Percentiles rank a stretch among this genome's conserved stretches.
Evolutionary conservation across 148 eudicot genomes (phyloP).

Genomic region (Vaccinium corymbosum): DNA sequence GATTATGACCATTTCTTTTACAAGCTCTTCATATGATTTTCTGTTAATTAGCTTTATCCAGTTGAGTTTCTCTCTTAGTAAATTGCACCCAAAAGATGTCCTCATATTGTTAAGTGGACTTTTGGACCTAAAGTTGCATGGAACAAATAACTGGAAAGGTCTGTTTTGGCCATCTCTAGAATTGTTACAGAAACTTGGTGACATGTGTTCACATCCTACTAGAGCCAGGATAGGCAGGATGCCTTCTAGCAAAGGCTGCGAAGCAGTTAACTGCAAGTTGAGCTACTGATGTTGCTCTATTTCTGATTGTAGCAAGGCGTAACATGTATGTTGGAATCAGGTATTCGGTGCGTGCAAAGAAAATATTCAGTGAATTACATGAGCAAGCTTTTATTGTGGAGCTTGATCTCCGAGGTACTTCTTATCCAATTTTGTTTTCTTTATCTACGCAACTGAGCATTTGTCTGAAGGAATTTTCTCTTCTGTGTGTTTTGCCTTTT

Average conservation of each 20-base stretch:
- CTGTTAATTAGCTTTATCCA: background rate
- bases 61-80: background rate
- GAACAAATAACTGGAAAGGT: background rate
- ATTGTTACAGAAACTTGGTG: background rate
- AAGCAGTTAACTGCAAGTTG: background rate
- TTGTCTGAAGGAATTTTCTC: background rate
- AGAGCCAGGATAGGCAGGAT: background rate
- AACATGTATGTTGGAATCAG: slow-evolving; percentile 31
- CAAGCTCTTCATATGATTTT: background rate
- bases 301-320: background rate
- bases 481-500: background rate
- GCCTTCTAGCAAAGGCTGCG: background rate
- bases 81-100: background rate
- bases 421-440: background rate
- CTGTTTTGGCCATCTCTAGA: slow-evolving; percentile 1
- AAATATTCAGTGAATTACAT: slow-evolving; percentile 50
- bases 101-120: background rate
- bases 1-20: background rate
- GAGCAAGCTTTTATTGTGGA: slow-evolving; percentile 80
- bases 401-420: slow-evolving; percentile 41
- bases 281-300: background rate
- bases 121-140: background rate
- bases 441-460: background rate
- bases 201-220: background rate
- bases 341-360: slow-evolving; percentile 79